Evolutionary conservation across 805 yeast genomes (phyloP), one percentile per base, ranked within the genome.

Genomic region (Jamesozyma hellenica): DNA sequence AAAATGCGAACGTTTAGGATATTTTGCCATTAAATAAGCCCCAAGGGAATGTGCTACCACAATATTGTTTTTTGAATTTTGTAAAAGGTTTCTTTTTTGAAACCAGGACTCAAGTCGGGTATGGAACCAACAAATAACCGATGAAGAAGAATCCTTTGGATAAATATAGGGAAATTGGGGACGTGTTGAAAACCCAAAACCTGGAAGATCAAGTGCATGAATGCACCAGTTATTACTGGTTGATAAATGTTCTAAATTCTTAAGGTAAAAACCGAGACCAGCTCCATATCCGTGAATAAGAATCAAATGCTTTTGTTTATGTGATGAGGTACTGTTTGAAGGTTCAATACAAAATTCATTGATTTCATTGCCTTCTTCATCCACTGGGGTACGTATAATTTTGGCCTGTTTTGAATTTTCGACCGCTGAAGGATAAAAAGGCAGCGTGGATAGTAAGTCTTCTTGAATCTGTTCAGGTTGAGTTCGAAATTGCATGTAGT

Each of bases 281-380:
- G 97, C 96, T 3, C 96, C 97, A 55, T 90, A 90, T 0, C 98
- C 98, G 60, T 90, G 98, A 11, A 90, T 67, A 38, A 90, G 64
- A 0, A 92, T 85, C 18, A 87, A 59, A 58, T 82, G 73, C 48
- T 63, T 64, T 2, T 41, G 32, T 3, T 43, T 39, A 9, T 32
- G 27, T 30, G 40, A 45, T 30, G 28, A 42, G 36, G 56, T 57
- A 27, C 65, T 65, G 35, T 64, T 63, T 42, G 68, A 68, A 45
- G 79, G 75, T 33, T 65, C 64, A 26, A 88, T 72, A 44, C 65
- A 71, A 43, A 87, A 77, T 61, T 90, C 97, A 61, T 88, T 90
- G 42, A 88, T 79, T 50, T 63, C 74, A 56, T 52, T 71, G n/a
- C 53, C 57, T 61, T 75, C 44, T 59, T 58, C 70, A 56, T 68